Evolutionary conservation across 768 basidiomycete genomes (phyloP), one percentile per base, ranked within the genome.

Genomic region (Mycena chlorophos): DNA sequence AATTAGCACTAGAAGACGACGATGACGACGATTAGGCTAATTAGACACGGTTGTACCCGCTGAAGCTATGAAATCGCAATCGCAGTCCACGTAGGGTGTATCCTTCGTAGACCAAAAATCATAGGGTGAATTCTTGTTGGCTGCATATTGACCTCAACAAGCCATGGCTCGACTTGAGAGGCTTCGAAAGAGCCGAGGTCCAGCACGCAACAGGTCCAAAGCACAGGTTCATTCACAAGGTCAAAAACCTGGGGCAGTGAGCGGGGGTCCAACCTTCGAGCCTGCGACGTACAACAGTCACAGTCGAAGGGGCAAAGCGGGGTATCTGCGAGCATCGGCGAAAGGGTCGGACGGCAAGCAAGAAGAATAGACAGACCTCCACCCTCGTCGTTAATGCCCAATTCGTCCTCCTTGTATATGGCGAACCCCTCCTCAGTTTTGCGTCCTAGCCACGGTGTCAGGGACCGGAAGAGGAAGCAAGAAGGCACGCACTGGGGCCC

Each of bases 221-320:
- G 66, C 68, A 31, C 17, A 49, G 27, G 22, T n/a, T 43, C 52
- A 8, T n/a, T n/a, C 54, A 57, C 38, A 39, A n/a, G 34, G 16
- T 68, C 54, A 69, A 49, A 68, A 71, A 64, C 66, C 64, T 69
- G 51, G 23, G 34, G 42, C 16, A 4, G 48, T 23, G 12, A 48
- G 20, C 5, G 52, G 25, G 17, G 14, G 1, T 10, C 5, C 2
- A 13, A 40, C 6, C 39, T 6, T 40, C 12, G 8, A 17, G 47
- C 43, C 23, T 38, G 43, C 49, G 20, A 69, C 89, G 72, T 64
- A 91, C 92, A 94, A 64, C 92, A 94, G 31, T 89, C 78, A 69
- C 92, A 94, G 68, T 94, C 92, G 66, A 94, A 94, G 5, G 92
- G 92, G 73, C 91, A 94, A 37, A 89, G 69, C 3, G 88, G 82